A percentile compares a stretch with the other conserved stretches of the same genome.
Evolutionary conservation across 2,329 filamentous ascomycete species (phyloP).

Genomic region (Epichloe sp.): DNA sequence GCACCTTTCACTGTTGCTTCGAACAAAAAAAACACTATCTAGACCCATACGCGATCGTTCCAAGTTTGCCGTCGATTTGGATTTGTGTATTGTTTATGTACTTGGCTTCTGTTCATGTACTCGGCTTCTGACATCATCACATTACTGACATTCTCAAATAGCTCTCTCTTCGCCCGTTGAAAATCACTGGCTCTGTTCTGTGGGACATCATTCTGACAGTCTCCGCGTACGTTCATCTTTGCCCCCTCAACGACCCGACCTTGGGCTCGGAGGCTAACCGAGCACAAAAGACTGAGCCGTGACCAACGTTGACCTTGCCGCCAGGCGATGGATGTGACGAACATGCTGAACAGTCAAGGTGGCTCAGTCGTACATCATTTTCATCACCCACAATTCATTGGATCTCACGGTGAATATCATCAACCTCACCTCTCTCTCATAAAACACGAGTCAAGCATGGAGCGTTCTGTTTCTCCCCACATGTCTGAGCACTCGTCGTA

Average conservation of each 20-base stretch:
- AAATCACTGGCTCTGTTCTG: conserved; percentile 10
- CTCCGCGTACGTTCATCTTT: conserved; percentile 4
- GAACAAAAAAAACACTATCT: background rate
- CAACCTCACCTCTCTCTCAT: conserved; percentile 19
- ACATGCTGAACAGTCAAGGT: conserved; percentile 38
- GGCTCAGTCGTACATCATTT: conserved; percentile 18
- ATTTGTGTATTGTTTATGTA: background rate
- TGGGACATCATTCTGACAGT: conserved; percentile 11
- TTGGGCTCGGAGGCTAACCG: background rate
- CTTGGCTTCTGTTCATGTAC: background rate
- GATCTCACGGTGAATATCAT: conserved; percentile 19
- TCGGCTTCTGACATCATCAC: background rate
- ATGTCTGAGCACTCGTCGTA: conserved; percentile 47
- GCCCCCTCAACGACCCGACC: background rate
- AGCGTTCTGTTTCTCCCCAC: conserved; percentile 44
- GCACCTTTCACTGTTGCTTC: background rate
- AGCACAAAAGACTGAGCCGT: conserved; percentile 18
- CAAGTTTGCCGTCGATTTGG: background rate
- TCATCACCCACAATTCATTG: conserved; percentile 15
- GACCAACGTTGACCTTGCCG: conserved; percentile 31
- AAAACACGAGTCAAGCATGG: conserved; percentile 29
- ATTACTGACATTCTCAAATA: conserved; percentile 2
- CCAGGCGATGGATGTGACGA: conserved; percentile 40
- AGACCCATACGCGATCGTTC: background rate
- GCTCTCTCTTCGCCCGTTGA: background rate